phyloP scores from a whole-genome alignment of 768 basidiomycete genomes.

The Kwoniella dendrophila region DNA sequence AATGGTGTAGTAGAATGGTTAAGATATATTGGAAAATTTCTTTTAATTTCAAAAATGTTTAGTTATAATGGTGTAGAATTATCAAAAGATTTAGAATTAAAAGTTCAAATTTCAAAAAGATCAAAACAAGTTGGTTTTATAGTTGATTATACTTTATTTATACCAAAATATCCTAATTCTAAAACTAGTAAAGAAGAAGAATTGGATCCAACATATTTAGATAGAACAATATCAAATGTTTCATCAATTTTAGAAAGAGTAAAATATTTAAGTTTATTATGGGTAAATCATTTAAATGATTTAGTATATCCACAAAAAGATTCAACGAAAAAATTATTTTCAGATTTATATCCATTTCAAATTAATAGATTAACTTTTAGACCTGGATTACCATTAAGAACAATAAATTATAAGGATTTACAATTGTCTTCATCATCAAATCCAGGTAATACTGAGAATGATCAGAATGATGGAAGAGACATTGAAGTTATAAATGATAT shows the following conservation, averaged over 20 bases:
- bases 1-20: conserved; percentile 7
- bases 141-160: conserved; percentile 13
- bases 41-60: conserved; percentile 12
- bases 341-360: conserved; percentile 3
- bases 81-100: not conserved
- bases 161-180: not conserved
- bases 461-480: not conserved
- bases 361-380: conserved; percentile 3
- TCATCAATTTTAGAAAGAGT: not conserved
- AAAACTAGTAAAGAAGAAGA: not conserved
- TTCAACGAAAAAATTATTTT: not conserved
- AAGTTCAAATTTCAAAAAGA: not conserved
- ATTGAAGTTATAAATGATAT: not conserved
- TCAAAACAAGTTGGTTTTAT: conserved; percentile 3
- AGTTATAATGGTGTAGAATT: not conserved
- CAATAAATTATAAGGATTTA: not conserved
- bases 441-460: not conserved
- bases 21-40: conserved; percentile 10
- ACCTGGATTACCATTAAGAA: conserved; percentile 2
- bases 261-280: not conserved
- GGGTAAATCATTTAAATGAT: conserved; percentile 10
- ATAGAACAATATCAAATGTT: not conserved
- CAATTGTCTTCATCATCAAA: not conserved
- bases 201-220: not conserved
- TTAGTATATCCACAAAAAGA: not conserved